Conservation (phyloP, 768 basidiomycete species). For the Russula sp. region DNA sequence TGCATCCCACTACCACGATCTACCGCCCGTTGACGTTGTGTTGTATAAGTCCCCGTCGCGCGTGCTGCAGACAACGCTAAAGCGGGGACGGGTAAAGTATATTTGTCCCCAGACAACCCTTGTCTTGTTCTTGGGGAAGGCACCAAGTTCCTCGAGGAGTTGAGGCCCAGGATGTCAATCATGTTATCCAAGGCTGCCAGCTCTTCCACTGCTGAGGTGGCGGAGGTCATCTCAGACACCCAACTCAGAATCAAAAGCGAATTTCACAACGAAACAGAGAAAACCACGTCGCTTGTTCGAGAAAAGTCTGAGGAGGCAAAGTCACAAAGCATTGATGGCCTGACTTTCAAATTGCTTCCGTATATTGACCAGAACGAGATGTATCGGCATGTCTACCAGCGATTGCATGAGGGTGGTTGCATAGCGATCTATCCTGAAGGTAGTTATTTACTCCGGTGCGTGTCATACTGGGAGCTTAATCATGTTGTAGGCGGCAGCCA, state of each 20-base stretch:
- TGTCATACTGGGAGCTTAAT: conserved; percentile 7
- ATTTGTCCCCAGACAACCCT: conserved; percentile 69
- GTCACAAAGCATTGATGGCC: conserved; percentile 51
- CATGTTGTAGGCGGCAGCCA: conserved; percentile 82
- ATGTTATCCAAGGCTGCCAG: conserved; percentile 76
- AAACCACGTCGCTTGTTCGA: conserved; percentile 57
- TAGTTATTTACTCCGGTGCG: conserved; percentile 30
- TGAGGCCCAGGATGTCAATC: conserved; percentile 76
- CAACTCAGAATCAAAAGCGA: conserved; percentile 78
- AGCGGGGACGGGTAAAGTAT: conserved; percentile 66
- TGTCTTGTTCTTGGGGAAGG: conserved; percentile 73
- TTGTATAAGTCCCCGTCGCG: conserved; percentile 72
- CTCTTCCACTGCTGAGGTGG: conserved; percentile 74
- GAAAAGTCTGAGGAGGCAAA: conserved; percentile 61
- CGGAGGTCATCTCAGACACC: conserved; percentile 85
- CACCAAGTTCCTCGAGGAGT: conserved; percentile 71
- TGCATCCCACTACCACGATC: conserved; percentile 7
- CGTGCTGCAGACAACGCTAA: conserved; percentile 85
- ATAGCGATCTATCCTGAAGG: conserved; percentile 99
- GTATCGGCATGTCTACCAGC: conserved; percentile 90
- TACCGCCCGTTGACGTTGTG: not conserved
- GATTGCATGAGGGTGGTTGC: conserved; percentile 75
- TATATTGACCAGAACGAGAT: conserved; percentile 92
- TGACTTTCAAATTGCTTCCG: conserved; percentile 79
- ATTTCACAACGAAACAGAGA: conserved; percentile 76